Percentiles rank a stretch among this genome's conserved stretches.
Conservation (phyloP, 176 grass and related monocot species). For the Pharus latifolius region DNA sequence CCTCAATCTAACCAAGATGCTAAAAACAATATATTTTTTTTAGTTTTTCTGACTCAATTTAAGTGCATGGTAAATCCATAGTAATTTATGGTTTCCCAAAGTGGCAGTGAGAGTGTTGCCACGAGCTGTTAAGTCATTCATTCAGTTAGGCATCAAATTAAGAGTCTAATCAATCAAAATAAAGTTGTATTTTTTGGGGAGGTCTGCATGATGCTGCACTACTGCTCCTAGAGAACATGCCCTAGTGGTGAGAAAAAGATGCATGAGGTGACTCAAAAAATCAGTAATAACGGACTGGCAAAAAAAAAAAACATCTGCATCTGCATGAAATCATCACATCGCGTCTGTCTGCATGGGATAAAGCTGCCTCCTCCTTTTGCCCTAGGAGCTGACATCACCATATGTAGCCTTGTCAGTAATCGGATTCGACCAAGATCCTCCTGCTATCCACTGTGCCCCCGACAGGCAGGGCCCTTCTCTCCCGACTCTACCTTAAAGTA, state of each 20-base stretch:
- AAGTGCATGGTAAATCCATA: too few relatives aligned
- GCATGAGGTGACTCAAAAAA: slow-evolving; percentile 17
- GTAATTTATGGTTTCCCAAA: slow-evolving; percentile 1
- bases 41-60: too few relatives aligned
- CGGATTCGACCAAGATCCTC: slow-evolving; percentile 13
- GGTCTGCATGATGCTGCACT: slow-evolving; percentile 10
- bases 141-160: slow-evolving; percentile 26
- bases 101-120: slow-evolving; percentile 13
- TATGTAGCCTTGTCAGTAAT: slow-evolving; percentile 21
- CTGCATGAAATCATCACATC: slow-evolving; percentile 31
- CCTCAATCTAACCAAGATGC: too few relatives aligned
- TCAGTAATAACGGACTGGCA: slow-evolving; percentile 30
- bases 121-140: slow-evolving; percentile 21
- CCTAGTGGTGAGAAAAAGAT: slow-evolving; percentile 38
- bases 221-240: slow-evolving; percentile 37
- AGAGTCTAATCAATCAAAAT: background rate
- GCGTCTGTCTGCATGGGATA: slow-evolving; percentile 22
- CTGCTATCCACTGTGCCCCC: too few relatives aligned
- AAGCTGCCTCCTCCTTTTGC: slow-evolving; percentile 20
- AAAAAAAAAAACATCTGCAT: background rate
- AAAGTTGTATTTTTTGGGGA: slow-evolving; percentile 32
- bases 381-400: slow-evolving; percentile 40
- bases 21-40: too few relatives aligned
- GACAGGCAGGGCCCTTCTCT: too few relatives aligned
- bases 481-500: too few relatives aligned